Conservation (phyloP, 768 basidiomycete genomes). For the Mycena belliarum region DNA sequence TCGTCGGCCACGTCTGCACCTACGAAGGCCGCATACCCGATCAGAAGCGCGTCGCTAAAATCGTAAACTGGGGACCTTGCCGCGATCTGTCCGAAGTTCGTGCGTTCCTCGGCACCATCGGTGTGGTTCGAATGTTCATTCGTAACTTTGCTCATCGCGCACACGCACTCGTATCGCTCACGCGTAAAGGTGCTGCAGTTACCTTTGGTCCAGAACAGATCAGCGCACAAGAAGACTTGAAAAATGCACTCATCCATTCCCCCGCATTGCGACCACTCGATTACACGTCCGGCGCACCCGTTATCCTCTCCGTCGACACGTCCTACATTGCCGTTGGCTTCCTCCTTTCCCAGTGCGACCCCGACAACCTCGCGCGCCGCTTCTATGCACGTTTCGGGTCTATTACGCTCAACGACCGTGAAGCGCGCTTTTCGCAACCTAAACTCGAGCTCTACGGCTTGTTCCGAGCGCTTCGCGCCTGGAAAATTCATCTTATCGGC, state of each 20-base stretch:
- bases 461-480: slow-evolving; percentile 23
- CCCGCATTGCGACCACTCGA: slow-evolving; percentile 36
- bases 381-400: slow-evolving; percentile 36
- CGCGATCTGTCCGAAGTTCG: slow-evolving; percentile 14
- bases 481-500: slow-evolving; percentile 31
- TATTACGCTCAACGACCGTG: slow-evolving; percentile 35
- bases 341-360: slow-evolving; percentile 31
- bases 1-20: slow-evolving; percentile 38
- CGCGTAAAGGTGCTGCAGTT: slow-evolving; percentile 27
- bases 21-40: slow-evolving; percentile 33
- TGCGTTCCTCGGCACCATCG: slow-evolving; percentile 34
- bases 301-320: slow-evolving; percentile 39
- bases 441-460: slow-evolving; percentile 40
- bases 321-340: slow-evolving; percentile 32
- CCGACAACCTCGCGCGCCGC: slow-evolving; percentile 9
- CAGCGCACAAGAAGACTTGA: slow-evolving; percentile 25
- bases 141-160: slow-evolving; percentile 28
- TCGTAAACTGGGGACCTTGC: slow-evolving; percentile 7
- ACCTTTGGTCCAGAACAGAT: slow-evolving; percentile 30
- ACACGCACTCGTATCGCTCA: slow-evolving; percentile 26
- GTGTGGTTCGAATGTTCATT: slow-evolving; percentile 32
- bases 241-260: slow-evolving; percentile 22
- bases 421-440: slow-evolving; percentile 30
- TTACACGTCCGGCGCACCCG: slow-evolving; percentile 26
- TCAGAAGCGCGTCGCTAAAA: slow-evolving; percentile 19